These are phyloP conservation scores for Vanrija sp. DNA, from an alignment of 1,284 basidiomycete genomes.

Conservation along the genomic window DNA sequence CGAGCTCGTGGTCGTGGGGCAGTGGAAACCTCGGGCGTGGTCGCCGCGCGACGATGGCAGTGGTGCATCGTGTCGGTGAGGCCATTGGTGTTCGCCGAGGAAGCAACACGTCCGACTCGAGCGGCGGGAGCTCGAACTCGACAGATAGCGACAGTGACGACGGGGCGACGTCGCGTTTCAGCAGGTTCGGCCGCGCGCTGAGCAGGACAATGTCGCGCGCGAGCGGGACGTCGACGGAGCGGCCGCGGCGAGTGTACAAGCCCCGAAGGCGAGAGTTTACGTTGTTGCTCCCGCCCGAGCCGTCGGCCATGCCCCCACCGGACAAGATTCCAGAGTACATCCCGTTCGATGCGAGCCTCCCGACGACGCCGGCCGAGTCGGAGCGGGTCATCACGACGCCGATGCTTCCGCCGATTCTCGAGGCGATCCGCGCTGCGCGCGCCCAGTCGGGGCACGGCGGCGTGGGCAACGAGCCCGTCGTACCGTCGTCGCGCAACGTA, in stretches of 20 bases:
- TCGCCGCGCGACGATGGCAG: constrained; percentile 34
- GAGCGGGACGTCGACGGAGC: constrained; percentile 20
- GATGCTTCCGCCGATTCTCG: constrained; percentile 58
- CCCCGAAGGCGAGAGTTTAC: constrained; percentile 58
- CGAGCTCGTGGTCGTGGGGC: constrained; percentile 29
- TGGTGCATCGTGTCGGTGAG: constrained; percentile 43
- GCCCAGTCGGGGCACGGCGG: neutral
- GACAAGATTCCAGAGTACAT: neutral
- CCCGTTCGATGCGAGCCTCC: constrained; percentile 5
- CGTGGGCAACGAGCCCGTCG: no score
- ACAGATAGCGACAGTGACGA: constrained; percentile 3
- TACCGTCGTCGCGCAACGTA: neutral
- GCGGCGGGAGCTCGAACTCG: constrained; percentile 11
- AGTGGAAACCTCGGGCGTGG: constrained; percentile 38
- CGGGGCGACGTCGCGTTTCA: constrained; percentile 10
- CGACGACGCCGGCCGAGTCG: constrained; percentile 4
- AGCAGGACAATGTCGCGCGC: constrained; percentile 14
- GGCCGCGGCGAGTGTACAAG: constrained; percentile 34
- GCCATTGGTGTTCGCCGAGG: constrained; percentile 40
- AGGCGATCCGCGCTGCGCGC: constrained; percentile 57
- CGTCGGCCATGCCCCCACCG: constrained; percentile 9
- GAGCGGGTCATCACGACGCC: constrained; percentile 56
- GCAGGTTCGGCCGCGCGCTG: constrained; percentile 11
- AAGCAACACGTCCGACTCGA: constrained; percentile 17
- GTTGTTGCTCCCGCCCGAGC: constrained; percentile 49